A percentile compares a stretch with the other conserved stretches of the same genome.
phyloP scores from a whole-genome alignment of 129 eudicot species.

The Arctium lappa region DNA sequence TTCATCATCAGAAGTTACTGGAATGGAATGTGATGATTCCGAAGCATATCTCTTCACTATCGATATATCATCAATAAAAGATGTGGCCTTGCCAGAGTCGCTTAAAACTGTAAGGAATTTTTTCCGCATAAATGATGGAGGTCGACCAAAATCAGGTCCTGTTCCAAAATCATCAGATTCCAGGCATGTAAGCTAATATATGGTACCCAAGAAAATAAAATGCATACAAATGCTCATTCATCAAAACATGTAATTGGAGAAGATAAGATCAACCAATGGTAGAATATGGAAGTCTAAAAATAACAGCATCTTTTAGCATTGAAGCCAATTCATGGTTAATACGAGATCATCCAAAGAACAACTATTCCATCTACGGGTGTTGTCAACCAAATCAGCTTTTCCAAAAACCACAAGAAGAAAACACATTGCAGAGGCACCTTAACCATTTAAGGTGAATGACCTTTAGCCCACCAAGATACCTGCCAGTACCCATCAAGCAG shows the following conservation, averaged over 20 bases:
- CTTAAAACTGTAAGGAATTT: conserved; percentile 69
- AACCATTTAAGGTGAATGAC: too few relatives aligned
- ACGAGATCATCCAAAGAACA: too few relatives aligned
- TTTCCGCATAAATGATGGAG: conserved; percentile 65
- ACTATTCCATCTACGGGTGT: too few relatives aligned
- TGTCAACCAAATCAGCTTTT: too few relatives aligned
- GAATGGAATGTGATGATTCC: conserved; percentile 81
- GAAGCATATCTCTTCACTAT: conserved; percentile 92
- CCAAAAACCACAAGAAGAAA: too few relatives aligned
- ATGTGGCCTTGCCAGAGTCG: conserved; percentile 72
- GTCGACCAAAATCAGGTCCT: conserved; percentile 94
- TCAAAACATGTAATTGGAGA: not conserved
- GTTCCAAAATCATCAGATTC: conserved; percentile 15
- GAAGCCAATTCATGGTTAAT: not conserved
- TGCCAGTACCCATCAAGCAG: too few relatives aligned
- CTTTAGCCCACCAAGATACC: too few relatives aligned
- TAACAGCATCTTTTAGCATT: not conserved
- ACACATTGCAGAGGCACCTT: too few relatives aligned
- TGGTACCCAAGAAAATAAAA: not conserved
- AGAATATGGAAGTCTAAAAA: not conserved
- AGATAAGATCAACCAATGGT: not conserved
- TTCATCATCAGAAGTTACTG: conserved; percentile 81
- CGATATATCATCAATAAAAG: conserved; percentile 69
- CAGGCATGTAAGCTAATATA: too few relatives aligned
- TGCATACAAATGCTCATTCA: conserved; percentile 7